Base-by-base conservation (phyloP, 1,284 basidiomycete species). In the Wolfiporia cocos region DNA sequence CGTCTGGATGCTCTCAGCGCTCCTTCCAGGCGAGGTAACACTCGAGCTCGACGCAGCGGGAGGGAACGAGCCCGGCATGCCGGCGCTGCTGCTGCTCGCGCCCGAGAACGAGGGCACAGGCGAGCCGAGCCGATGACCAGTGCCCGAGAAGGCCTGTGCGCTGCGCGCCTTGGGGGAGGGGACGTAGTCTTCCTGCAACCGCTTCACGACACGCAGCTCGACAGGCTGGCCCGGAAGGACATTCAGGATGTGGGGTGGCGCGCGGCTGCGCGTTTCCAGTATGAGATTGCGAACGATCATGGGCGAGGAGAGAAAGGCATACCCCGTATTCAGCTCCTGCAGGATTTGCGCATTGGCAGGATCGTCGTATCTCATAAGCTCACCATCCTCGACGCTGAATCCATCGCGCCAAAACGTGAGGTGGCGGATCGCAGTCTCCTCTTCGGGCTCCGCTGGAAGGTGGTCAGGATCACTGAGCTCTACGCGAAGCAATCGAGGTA, bases 391-490 rank as follows among this genome's bases (percentile, higher is more conserved):
- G 43, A 99, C 80, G 34, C 84, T 86, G 66, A 98, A 98, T 0
- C 95, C 95, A 51, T 98, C 80, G 26, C 83, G 74, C 95, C 96
- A 99, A 65, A 99, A 92, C 0, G 88, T 95, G 28, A 98, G 70
- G 43, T 81, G 75, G 10, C 95, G 81, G 35, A 85, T 77, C 0
- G 76, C 86, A 0, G 76, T 70, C 44, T 77, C 73, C 33, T 74
- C 72, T 19, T 80, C 77, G 18, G 71, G 75, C 37, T 68, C 69
- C 52, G 44, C 22, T 9, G 4, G 14, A 24, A 22, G 9, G 21
- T 7, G 23, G 20, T 24, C 24, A 12, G 3, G 5, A 23, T 15
- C 15, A 41, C 20, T 28, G 14, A 28, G 26, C 9, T 28, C 7
- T 28, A 28, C 14, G 14, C 26, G 26, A 28, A 28, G 26, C 9